phyloP scores from a whole-genome alignment of 1,284 basidiomycete species.

The Porodaedalea pini region DNA sequence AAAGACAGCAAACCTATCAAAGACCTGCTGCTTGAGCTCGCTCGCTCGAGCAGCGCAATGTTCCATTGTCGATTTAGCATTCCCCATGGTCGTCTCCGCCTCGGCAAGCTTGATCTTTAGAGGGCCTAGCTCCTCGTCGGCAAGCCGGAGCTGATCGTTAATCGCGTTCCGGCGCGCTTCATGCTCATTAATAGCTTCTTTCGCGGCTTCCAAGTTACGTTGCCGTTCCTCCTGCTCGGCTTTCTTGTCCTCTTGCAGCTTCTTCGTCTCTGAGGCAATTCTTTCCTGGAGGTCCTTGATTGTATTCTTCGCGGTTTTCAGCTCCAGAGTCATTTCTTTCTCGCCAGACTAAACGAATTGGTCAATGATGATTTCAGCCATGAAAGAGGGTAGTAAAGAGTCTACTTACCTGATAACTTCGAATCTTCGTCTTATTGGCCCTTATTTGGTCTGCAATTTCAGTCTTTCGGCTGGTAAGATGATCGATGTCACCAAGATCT shows the following conservation, averaged over 20 bases:
- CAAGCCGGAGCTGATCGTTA: constrained; percentile 31
- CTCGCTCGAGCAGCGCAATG: constrained; percentile 33
- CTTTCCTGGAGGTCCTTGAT: constrained; percentile 49
- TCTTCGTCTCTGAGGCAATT: constrained; percentile 55
- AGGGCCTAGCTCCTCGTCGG: constrained; percentile 28
- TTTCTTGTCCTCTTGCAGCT: constrained; percentile 55
- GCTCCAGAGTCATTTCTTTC: constrained; percentile 43
- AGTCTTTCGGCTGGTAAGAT: constrained; percentile 44
- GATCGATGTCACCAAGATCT: constrained; percentile 49
- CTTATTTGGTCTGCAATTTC: constrained; percentile 45
- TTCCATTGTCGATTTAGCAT: constrained; percentile 37
- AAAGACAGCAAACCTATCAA: constrained; percentile 57
- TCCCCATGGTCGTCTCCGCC: constrained; percentile 27
- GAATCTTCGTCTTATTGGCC: constrained; percentile 43
- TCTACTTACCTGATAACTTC: constrained; percentile 42
- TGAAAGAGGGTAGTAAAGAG: constrained; percentile 17
- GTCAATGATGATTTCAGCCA: constrained; percentile 18
- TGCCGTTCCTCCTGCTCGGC: constrained; percentile 51
- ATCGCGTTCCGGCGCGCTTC: constrained; percentile 30
- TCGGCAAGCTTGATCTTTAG: constrained; percentile 29
- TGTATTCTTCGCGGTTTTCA: constrained; percentile 37
- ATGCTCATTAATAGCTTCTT: constrained; percentile 42
- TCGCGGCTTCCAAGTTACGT: constrained; percentile 29
- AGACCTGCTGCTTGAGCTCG: constrained; percentile 48
- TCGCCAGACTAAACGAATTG: constrained; percentile 39